These are phyloP conservation scores for Daldinia loculata DNA, from an alignment of 495 filamentous ascomycete species.

Conservation along the genomic window DNA sequence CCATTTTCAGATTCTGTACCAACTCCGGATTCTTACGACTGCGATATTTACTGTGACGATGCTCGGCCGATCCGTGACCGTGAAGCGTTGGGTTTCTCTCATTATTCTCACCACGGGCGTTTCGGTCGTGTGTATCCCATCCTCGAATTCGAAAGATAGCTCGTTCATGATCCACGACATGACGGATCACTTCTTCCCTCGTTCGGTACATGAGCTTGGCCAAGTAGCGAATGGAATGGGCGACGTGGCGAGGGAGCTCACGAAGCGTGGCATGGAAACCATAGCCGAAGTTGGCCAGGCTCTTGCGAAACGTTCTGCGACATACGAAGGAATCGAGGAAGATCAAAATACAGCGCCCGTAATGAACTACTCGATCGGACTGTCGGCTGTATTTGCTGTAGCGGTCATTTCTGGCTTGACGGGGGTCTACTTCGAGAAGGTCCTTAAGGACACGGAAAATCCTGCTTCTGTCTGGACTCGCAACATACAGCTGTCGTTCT, in stretches of 20 bases:
- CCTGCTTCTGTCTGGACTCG: constrained; percentile 85
- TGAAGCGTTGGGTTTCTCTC: constrained; percentile 80
- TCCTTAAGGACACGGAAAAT: constrained; percentile 80
- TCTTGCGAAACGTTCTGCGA: constrained; percentile 82
- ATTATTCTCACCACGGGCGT: constrained; percentile 84
- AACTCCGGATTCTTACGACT: constrained; percentile 90
- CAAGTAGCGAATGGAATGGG: constrained; percentile 54
- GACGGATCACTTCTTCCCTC: constrained; percentile 72
- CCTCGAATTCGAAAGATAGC: constrained; percentile 55
- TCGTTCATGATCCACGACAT: constrained; percentile 62
- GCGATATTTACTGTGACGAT: constrained; percentile 87
- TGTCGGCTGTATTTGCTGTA: constrained; percentile 77
- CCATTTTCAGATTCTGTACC: constrained; percentile 90
- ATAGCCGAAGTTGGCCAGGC: constrained; percentile 52
- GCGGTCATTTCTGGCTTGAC: constrained; percentile 83
- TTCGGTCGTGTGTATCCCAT: constrained; percentile 84
- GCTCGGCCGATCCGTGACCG: constrained; percentile 72
- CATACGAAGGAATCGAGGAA: constrained; percentile 91
- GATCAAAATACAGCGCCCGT: constrained; percentile 72
- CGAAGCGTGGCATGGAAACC: constrained; percentile 54
- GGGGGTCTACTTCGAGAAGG: constrained; percentile 93
- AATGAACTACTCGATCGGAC: constrained; percentile 79
- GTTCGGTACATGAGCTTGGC: constrained; percentile 71
- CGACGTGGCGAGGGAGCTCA: constrained; percentile 59
- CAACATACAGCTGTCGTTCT: constrained; percentile 92